Evolutionary conservation across 306 rosid species (phyloP), one percentile per base, ranked within the genome.

Genomic region (Elaeagnus macrophylla): DNA sequence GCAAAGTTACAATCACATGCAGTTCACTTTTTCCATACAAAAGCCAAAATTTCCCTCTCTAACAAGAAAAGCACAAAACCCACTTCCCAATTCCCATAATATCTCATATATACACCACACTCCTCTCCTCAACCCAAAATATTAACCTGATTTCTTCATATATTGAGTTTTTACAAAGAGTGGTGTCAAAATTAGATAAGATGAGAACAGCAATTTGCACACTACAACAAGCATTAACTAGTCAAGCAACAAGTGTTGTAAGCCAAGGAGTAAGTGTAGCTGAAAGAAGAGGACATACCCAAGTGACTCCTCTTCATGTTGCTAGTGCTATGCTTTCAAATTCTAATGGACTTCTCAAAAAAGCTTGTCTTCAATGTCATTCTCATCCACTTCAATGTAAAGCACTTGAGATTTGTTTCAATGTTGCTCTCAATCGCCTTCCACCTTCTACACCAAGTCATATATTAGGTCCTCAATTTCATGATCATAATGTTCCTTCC

Each of bases 281-380:
- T 6, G 79, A 82, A 37, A 69, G 95, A 54, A 64, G 97, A 25
- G 97, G 97, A 6, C 97, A 88, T 55, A 81, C 95, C 13, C 97
- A 88, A 45, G 97, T 88, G 51, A 88, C 97, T 8, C 97, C 97
- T n/a, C 95, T 88, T 39, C 97, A 88, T 63, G 97, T 88, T 16
- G 95, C 97, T 1, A 88, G 84, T 39, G 78, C 95, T 13, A 88
- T 88, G 97, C 97, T 88, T 42, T 79, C 87, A 19, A 72, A 82
- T 0, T 75, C 97, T 16, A 48, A 88, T 4, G 86, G 95, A 0
- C 79, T 88, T 48, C 75, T 88, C 5, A 44, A 82, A n/a, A 80
- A 75, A 62, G 97, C 97, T 43, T 88, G 97, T 56, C 72, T 88
- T 20, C 87, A 88, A 10, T 82, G 86, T 37, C 95, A 88, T 41